Evolutionary conservation across 2,329 filamentous ascomycete genomes (phyloP).

Genomic region (Apiospora aurea): DNA sequence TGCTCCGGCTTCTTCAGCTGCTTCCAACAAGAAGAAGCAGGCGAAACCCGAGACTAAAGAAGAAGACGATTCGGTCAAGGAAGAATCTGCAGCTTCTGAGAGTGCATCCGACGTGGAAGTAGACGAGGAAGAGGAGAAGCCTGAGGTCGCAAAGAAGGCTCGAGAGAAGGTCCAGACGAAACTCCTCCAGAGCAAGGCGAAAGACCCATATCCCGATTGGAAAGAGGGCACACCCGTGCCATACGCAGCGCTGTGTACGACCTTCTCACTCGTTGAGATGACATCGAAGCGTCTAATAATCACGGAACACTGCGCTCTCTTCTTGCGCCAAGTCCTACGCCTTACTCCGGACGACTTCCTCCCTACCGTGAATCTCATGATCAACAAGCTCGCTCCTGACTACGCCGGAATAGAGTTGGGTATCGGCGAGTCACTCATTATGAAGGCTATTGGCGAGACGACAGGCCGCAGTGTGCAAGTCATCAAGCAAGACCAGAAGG

Average conservation of each 20-base stretch:
- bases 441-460: conserved; percentile 96
- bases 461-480: conserved; percentile 87
- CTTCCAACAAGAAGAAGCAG: conserved; percentile 35
- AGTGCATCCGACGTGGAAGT: conserved; percentile 59
- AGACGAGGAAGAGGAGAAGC: conserved; percentile 59
- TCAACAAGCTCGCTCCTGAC: conserved; percentile 96
- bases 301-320: conserved; percentile 85
- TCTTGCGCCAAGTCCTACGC: conserved; percentile 91
- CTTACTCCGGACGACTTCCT: conserved; percentile 88
- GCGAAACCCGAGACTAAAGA: conserved; percentile 27
- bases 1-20: background rate
- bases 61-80: conserved; percentile 17
- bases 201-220: conserved; percentile 96
- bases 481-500: conserved; percentile 95
- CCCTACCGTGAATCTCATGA: conserved; percentile 91
- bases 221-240: conserved; percentile 86
- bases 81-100: conserved; percentile 51
- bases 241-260: conserved; percentile 92
- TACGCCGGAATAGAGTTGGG: conserved; percentile 96
- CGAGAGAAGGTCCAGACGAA: conserved; percentile 82
- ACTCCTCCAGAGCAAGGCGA: conserved; percentile 61
- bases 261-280: conserved; percentile 93
- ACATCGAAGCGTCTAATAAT: conserved; percentile 92
- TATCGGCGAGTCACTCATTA: conserved; percentile 98
- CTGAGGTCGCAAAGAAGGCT: conserved; percentile 75